Conservation (phyloP, 106 monocot genomes). For the Ottelia alismoides region DNA sequence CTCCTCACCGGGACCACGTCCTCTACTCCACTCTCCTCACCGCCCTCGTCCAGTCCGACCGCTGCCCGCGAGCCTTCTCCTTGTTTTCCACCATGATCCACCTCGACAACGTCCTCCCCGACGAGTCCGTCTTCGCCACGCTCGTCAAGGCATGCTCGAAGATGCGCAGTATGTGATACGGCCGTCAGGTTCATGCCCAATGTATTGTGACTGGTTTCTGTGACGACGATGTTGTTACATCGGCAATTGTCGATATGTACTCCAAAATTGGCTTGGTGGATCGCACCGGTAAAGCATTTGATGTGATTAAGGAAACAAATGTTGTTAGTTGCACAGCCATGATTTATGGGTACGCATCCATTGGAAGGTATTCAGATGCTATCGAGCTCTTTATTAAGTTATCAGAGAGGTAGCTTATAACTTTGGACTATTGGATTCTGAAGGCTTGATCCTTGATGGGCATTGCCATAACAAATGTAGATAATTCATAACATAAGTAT, state of each 20-base stretch:
- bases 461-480: too few species aligned
- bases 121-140: conserved; percentile 49
- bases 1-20: conserved; percentile 25
- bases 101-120: conserved; percentile 19
- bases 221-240: conserved; percentile 44
- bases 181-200: conserved; percentile 51
- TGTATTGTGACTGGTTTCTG: conserved; percentile 25
- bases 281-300: conserved; percentile 65
- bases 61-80: conserved; percentile 20
- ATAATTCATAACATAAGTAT: too few species aligned
- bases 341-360: conserved; percentile 63
- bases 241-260: conserved; percentile 77
- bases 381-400: conserved; percentile 34
- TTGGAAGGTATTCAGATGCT: conserved; percentile 29
- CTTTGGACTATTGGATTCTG: too few species aligned
- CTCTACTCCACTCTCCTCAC: conserved; percentile 44
- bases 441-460: too few species aligned
- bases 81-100: conserved; percentile 33
- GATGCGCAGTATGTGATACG: conserved; percentile 18
- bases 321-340: conserved; percentile 60
- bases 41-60: conserved; percentile 26
- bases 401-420: conserved; percentile 24
- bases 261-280: conserved; percentile 33
- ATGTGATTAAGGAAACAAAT: conserved; percentile 25
- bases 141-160: conserved; percentile 42